These are phyloP conservation scores for Leucocoprinus leucothites DNA, from an alignment of 768 basidiomycete genomes.

Conservation along the genomic window DNA sequence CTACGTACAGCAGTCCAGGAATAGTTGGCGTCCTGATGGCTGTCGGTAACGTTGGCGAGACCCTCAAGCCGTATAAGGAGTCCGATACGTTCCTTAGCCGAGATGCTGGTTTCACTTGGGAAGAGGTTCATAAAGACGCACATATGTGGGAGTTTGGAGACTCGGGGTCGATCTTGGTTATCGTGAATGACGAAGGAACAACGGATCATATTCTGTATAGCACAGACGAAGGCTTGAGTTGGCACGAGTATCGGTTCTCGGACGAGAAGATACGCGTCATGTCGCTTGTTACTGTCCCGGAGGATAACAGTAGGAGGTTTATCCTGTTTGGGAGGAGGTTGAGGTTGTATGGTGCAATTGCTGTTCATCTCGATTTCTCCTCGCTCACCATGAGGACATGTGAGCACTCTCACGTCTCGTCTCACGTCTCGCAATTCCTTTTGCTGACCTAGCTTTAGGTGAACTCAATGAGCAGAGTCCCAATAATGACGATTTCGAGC, in stretches of 20 bases:
- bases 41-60: constrained; percentile 92
- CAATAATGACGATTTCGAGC: constrained; percentile 87
- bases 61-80: constrained; percentile 75
- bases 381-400: constrained; percentile 73
- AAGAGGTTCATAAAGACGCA: constrained; percentile 97
- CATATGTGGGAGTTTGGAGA: constrained; percentile 99
- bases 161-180: constrained; percentile 88
- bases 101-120: constrained; percentile 96
- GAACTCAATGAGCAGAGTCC: constrained; percentile 66
- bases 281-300: constrained; percentile 82
- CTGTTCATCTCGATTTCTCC: constrained; percentile 88
- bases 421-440: not conserved
- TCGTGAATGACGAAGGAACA: constrained; percentile 93
- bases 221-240: constrained; percentile 82
- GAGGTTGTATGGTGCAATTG: constrained; percentile 47
- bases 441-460: constrained; percentile 43
- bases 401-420: constrained; percentile 38
- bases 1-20: constrained; percentile 91
- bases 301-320: constrained; percentile 89
- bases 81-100: constrained; percentile 96
- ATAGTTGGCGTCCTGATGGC: constrained; percentile 93
- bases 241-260: constrained; percentile 86
- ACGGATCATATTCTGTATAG: constrained; percentile 89
- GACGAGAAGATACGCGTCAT: constrained; percentile 70
- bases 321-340: constrained; percentile 73